Conservation (phyloP, 2,329 filamentous ascomycete genomes). For the Penicillium hordei region DNA sequence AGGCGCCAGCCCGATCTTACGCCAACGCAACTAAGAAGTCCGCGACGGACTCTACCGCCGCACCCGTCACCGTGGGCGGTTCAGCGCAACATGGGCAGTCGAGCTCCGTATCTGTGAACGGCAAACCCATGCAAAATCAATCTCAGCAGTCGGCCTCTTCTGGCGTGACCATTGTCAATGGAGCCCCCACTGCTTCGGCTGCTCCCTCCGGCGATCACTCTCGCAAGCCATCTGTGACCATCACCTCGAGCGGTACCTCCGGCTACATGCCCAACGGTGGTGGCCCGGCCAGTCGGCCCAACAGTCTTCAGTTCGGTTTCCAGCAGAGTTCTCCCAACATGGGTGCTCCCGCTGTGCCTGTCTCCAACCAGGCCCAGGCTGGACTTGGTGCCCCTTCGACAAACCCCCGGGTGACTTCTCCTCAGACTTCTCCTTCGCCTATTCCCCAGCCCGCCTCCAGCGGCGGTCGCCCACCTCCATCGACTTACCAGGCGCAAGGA, state of each 20-base stretch:
- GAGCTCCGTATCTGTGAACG: slow-evolving; percentile 77
- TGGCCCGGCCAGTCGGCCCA: slow-evolving; percentile 58
- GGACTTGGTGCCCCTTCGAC: slow-evolving; percentile 50
- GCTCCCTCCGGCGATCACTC: slow-evolving; percentile 63
- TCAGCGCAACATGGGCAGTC: slow-evolving; percentile 57
- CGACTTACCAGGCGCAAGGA: slow-evolving; percentile 67
- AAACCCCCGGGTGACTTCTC: slow-evolving; percentile 75
- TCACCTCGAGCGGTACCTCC: slow-evolving; percentile 77
- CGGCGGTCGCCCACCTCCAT: slow-evolving; percentile 79
- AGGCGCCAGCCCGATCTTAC: slow-evolving; percentile 55
- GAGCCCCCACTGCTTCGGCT: slow-evolving; percentile 48
- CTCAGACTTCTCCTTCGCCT: slow-evolving; percentile 84
- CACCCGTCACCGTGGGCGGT: slow-evolving; percentile 55
- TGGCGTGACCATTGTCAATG: slow-evolving; percentile 66
- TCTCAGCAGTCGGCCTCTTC: slow-evolving; percentile 24
- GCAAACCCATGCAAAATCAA: slow-evolving; percentile 61
- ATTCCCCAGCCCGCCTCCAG: slow-evolving; percentile 86
- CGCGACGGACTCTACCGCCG: slow-evolving; percentile 52
- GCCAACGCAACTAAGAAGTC: slow-evolving; percentile 62
- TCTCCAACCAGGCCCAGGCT: slow-evolving; percentile 40
- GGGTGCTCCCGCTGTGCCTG: slow-evolving; percentile 58
- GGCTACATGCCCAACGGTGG: slow-evolving; percentile 79
- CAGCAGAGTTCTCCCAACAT: slow-evolving; percentile 63
- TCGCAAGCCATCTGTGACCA: slow-evolving; percentile 87
- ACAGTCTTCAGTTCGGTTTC: slow-evolving; percentile 76